Percentiles rank a stretch among this genome's conserved stretches.
Conservation (phyloP, 2,329 filamentous ascomycete genomes). For the Ophiocordyceps unilateralis region DNA sequence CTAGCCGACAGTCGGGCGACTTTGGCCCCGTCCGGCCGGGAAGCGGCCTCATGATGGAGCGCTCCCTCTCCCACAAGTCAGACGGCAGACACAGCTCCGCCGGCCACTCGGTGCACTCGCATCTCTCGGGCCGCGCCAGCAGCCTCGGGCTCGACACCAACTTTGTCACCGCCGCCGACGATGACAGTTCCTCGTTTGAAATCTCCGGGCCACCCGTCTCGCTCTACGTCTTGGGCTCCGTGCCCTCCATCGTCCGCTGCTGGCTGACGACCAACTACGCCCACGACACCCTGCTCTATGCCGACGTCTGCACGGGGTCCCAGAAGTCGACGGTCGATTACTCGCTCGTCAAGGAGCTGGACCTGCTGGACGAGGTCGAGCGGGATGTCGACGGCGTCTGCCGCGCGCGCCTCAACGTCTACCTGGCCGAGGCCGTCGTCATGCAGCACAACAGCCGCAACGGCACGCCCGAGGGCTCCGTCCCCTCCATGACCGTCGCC, state of each 20-base stretch:
- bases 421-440: conserved; percentile 79
- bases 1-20: conserved; percentile 67
- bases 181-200: conserved; percentile 52
- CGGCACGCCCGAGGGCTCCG: conserved; percentile 45
- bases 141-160: conserved; percentile 71
- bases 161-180: conserved; percentile 36
- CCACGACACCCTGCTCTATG: conserved; percentile 76
- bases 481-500: conserved; percentile 63
- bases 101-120: conserved; percentile 62
- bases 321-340: conserved; percentile 71
- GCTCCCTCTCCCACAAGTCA: conserved; percentile 85
- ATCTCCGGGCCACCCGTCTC: conserved; percentile 65
- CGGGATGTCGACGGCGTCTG: conserved; percentile 47
- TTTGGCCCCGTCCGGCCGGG: conserved; percentile 60
- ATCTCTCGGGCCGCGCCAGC: conserved; percentile 69
- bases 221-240: conserved; percentile 69
- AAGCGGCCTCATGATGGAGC: conserved; percentile 78
- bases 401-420: conserved; percentile 64
- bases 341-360: conserved; percentile 57
- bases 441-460: conserved; percentile 59
- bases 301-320: conserved; percentile 81
- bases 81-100: conserved; percentile 88
- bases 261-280: conserved; percentile 88
- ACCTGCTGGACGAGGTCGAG: conserved; percentile 48
- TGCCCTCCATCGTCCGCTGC: conserved; percentile 87